Conservation (phyloP, 164 flowering plant species). For the Liquidambar formosana region DNA sequence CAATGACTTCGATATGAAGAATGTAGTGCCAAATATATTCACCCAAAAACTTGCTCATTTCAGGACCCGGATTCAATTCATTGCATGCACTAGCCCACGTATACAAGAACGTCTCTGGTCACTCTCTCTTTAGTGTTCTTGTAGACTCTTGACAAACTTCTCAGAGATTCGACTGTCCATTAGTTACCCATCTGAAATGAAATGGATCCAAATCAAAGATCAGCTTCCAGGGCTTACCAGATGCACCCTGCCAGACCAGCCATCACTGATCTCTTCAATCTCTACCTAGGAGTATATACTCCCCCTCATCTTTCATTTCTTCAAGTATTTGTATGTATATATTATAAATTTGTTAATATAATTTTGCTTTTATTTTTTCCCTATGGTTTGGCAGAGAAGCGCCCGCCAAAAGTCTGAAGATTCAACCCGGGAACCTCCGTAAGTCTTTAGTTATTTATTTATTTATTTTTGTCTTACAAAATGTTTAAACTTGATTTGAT, state of each 20-base stretch:
- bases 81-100: too few relatives aligned
- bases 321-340: background rate
- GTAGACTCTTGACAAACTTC: too few relatives aligned
- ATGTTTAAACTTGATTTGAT: background rate
- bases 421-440: conserved; percentile 71
- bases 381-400: conserved; percentile 51
- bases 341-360: background rate
- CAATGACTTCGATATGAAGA: too few relatives aligned
- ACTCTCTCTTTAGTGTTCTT: too few relatives aligned
- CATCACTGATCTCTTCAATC: conserved; percentile 81
- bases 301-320: background rate
- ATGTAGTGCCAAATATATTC: too few relatives aligned
- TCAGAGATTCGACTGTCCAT: background rate
- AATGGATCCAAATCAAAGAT: conserved; percentile 46
- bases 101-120: too few relatives aligned
- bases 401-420: conserved; percentile 65
- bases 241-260: conserved; percentile 72
- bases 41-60: too few relatives aligned
- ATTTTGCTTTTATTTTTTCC: background rate
- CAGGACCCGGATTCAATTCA: too few relatives aligned
- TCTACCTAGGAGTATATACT: conserved; percentile 70
- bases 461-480: background rate
- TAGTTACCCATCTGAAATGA: background rate
- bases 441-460: too few relatives aligned
- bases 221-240: conserved; percentile 50